Evolutionary conservation across 179 eudicot genomes (phyloP).

Genomic region (Sideroxylon spinosum): DNA sequence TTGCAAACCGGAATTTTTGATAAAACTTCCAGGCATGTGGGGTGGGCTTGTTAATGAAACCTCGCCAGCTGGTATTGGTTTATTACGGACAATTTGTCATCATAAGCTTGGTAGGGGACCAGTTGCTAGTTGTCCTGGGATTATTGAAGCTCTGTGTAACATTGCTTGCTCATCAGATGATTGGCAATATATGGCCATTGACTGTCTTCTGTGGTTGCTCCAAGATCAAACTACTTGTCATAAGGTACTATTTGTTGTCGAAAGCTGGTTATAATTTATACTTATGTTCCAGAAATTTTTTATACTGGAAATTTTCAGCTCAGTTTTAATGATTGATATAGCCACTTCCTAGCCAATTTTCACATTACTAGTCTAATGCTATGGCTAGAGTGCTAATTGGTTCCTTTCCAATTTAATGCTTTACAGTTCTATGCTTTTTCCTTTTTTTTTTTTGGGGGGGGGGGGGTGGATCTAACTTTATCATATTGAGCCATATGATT

Average conservation of each 20-base stretch:
- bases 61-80: slow-evolving; percentile 73
- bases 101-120: slow-evolving; percentile 69
- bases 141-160: slow-evolving; percentile 62
- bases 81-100: slow-evolving; percentile 62
- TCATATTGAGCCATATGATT: background rate
- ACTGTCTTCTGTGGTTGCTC: slow-evolving; percentile 71
- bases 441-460: too few relatives aligned
- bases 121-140: slow-evolving; percentile 59
- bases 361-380: background rate
- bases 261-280: background rate
- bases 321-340: background rate
- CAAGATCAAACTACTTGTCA: slow-evolving; percentile 66
- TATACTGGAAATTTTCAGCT: background rate
- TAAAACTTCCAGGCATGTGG: slow-evolving; percentile 70
- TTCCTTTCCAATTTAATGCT: slow-evolving; percentile 6
- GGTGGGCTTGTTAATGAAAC: slow-evolving; percentile 74
- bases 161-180: slow-evolving; percentile 76
- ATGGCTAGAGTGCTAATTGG: background rate
- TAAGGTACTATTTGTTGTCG: slow-evolving; percentile 39
- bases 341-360: background rate
- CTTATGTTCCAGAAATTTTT: background rate
- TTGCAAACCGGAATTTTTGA: slow-evolving; percentile 61
- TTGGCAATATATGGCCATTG: slow-evolving; percentile 81
- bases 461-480: background rate
- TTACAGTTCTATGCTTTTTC: background rate